Percentiles rank a stretch among this genome's conserved stretches.
These are phyloP conservation scores for Graphilbum fragrans DNA, from an alignment of 2,329 filamentous ascomycete genomes.

Conservation along the genomic window DNA sequence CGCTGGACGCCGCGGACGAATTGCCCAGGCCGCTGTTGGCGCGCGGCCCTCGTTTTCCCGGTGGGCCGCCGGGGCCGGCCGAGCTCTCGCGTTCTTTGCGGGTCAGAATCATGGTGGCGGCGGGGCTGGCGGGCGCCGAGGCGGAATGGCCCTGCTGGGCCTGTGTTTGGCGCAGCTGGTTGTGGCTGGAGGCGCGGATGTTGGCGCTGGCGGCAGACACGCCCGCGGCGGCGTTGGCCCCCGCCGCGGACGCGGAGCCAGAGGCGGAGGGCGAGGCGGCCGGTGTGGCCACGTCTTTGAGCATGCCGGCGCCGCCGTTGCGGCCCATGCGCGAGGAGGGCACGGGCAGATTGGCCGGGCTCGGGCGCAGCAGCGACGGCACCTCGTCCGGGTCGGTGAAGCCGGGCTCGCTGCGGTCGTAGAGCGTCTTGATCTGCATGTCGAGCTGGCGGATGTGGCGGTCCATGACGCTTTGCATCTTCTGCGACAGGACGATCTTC, in stretches of 20 bases:
- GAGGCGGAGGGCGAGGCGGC: neutral
- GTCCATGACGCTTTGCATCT: constrained; percentile 46
- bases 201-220: neutral
- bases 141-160: constrained; percentile 35
- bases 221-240: neutral
- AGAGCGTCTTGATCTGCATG: constrained; percentile 46
- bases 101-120: constrained; percentile 46
- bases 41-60: constrained; percentile 40
- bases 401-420: constrained; percentile 48
- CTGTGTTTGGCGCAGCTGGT: constrained; percentile 36
- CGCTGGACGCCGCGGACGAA: constrained; percentile 39
- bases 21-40: constrained; percentile 33
- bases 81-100: constrained; percentile 45
- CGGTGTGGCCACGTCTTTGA: constrained; percentile 13
- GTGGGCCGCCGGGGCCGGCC: constrained; percentile 36
- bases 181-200: constrained; percentile 1
- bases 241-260: neutral
- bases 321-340: neutral
- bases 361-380: constrained; percentile 48
- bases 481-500: constrained; percentile 59
- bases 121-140: constrained; percentile 48
- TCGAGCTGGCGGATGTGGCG: constrained; percentile 54
- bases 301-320: constrained; percentile 12
- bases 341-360: constrained; percentile 25
- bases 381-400: constrained; percentile 51